Conservation (phyloP, 2,329 filamentous ascomycete genomes). For the Ampelomyces quisqualis region DNA sequence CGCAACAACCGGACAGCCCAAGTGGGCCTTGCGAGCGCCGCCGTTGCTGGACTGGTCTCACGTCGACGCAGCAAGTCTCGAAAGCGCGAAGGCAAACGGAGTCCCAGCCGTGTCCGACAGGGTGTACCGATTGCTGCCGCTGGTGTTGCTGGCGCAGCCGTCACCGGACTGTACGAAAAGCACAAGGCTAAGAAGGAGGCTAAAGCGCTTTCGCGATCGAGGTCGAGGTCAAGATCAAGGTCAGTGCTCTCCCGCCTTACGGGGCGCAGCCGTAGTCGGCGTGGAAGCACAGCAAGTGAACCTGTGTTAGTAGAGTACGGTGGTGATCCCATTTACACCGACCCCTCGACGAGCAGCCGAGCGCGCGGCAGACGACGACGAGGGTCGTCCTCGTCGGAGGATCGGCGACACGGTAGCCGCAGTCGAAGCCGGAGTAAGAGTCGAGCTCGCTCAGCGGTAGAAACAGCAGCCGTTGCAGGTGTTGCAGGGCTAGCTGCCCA, state of each 20-base stretch:
- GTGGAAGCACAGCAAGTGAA: conserved; percentile 49
- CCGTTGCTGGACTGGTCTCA: conserved; percentile 62
- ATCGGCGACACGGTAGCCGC: conserved; percentile 40
- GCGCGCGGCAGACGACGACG: conserved; percentile 44
- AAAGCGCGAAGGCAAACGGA: conserved; percentile 53
- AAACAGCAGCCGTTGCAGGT: conserved; percentile 59
- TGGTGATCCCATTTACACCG: conserved; percentile 61
- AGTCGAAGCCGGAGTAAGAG: conserved; percentile 50
- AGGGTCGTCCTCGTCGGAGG: conserved; percentile 45
- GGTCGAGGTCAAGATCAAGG: conserved; percentile 49
- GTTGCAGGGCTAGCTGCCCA: conserved; percentile 59
- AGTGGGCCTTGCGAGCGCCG: conserved; percentile 63
- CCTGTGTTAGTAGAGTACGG: conserved; percentile 64
- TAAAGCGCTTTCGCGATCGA: conserved; percentile 48
- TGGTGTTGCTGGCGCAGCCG: conserved; percentile 61
- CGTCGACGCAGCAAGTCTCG: conserved; percentile 60
- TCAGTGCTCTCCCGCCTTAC: conserved; percentile 47
- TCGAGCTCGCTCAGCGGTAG: conserved; percentile 54
- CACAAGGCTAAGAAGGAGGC: conserved; percentile 61
- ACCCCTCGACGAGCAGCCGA: conserved; percentile 44
- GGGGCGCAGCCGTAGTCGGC: conserved; percentile 38
- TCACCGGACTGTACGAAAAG: conserved; percentile 63
- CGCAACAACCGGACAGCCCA: conserved; percentile 61
- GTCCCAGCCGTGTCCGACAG: conserved; percentile 56
- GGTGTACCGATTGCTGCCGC: conserved; percentile 62